Evolutionary conservation across 2,329 filamentous ascomycete species (phyloP).

Genomic region (Metarhizium anisopliae): DNA sequence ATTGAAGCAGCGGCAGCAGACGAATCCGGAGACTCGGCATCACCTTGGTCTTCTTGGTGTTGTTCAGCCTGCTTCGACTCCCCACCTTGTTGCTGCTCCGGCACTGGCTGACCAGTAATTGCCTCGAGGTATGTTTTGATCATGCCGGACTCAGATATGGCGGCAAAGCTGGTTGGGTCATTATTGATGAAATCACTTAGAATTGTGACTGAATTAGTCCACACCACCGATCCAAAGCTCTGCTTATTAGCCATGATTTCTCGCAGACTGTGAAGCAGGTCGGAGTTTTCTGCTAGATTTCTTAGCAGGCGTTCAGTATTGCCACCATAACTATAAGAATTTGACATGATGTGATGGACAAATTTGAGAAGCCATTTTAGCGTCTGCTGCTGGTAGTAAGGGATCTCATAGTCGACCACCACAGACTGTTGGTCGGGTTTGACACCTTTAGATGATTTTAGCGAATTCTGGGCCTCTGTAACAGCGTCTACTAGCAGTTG

Average conservation of each 20-base stretch:
- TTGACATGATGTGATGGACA: conserved; percentile 89
- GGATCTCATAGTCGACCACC: conserved; percentile 85
- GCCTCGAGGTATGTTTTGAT: conserved; percentile 80
- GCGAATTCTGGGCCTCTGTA: conserved; percentile 55
- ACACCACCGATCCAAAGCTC: conserved; percentile 84
- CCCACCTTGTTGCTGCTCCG: conserved; percentile 18
- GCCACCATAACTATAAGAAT: conserved; percentile 56
- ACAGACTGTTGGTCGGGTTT: conserved; percentile 61
- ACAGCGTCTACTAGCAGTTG: conserved; percentile 77
- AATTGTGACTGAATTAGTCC: conserved; percentile 89
- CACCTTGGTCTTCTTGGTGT: conserved; percentile 23
- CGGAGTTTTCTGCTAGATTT: conserved; percentile 89
- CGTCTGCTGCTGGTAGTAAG: conserved; percentile 87
- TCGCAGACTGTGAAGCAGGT: conserved; percentile 69
- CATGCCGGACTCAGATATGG: conserved; percentile 88
- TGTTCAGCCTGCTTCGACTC: conserved; percentile 20
- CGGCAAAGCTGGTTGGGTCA: conserved; percentile 92
- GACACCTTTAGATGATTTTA: conserved; percentile 63
- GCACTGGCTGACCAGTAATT: conserved; percentile 50
- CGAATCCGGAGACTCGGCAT: conserved; percentile 28
- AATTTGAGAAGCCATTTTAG: conserved; percentile 93
- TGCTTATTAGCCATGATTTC: conserved; percentile 71
- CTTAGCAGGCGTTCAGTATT: conserved; percentile 85
- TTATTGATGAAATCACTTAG: conserved; percentile 97
- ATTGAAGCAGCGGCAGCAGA: conserved; percentile 30